Percentiles rank a stretch among this genome's conserved stretches.
These are phyloP conservation scores for Erodium moschatum DNA, from an alignment of 441 rosid species.

Conservation along the genomic window DNA sequence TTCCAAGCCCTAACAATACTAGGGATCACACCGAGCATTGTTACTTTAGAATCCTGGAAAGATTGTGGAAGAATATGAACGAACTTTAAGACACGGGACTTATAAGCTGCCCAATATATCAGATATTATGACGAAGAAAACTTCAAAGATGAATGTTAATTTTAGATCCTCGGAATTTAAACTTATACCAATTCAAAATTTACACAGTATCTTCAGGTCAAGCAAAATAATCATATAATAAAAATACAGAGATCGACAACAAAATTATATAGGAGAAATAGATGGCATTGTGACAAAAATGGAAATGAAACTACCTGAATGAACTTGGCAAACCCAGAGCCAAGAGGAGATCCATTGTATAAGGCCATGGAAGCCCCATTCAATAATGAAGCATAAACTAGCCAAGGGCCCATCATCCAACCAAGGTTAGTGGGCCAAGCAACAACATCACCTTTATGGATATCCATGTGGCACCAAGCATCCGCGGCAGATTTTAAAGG, in stretches of 20 bases:
- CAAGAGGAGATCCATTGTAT: constrained; percentile 85
- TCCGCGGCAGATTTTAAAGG: constrained; percentile 90
- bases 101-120: not conserved
- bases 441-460: constrained; percentile 54
- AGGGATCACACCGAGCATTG: constrained; percentile 92
- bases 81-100: not conserved
- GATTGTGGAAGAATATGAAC: constrained; percentile 16
- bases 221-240: not conserved
- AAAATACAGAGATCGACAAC: not conserved
- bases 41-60: constrained; percentile 75
- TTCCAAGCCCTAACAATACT: constrained; percentile 87
- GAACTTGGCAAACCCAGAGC: constrained; percentile 76
- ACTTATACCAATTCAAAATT: not conserved
- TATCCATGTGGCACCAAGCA: constrained; percentile 98
- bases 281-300: constrained; percentile 8
- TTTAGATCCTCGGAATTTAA: constrained; percentile 3
- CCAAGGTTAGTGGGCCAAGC: constrained; percentile 99
- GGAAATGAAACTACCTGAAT: constrained; percentile 47
- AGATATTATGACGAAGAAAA: not conserved
- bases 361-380: constrained; percentile 84
- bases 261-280: not conserved
- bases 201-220: not conserved
- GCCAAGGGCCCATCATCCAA: constrained; percentile 99
- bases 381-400: constrained; percentile 75
- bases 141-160: not conserved